These are phyloP conservation scores for Puccinia horiana DNA, from an alignment of 1,284 basidiomycete species.

Conservation along the genomic window DNA sequence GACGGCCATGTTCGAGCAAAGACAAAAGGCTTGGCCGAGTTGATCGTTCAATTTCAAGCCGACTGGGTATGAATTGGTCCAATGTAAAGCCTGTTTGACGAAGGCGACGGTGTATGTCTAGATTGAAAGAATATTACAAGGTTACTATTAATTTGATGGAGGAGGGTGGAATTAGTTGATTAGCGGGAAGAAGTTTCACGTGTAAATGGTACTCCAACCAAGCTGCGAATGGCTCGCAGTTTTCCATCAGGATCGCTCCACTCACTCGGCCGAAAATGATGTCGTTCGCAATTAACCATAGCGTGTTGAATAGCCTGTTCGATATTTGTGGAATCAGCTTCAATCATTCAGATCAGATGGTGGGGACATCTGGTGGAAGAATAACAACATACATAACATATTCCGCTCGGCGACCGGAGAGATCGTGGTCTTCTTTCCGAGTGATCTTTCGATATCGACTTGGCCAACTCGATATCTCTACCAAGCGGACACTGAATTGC, in stretches of 20 bases:
- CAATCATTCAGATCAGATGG: constrained; percentile 14
- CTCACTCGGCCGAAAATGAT: constrained; percentile 75
- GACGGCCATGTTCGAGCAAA: constrained; percentile 69
- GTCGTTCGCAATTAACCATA: constrained; percentile 91
- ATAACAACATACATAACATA: constrained; percentile 64
- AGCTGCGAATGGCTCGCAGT: constrained; percentile 57
- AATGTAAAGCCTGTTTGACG: constrained; percentile 67
- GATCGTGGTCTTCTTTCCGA: constrained; percentile 49
- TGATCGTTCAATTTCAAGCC: constrained; percentile 95
- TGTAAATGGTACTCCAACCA: constrained; percentile 51
- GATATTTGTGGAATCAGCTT: constrained; percentile 23
- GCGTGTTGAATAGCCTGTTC: constrained; percentile 78
- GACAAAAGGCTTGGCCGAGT: constrained; percentile 70
- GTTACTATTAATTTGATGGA: not conserved
- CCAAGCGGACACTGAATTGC: constrained; percentile 59
- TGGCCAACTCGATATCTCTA: constrained; percentile 60
- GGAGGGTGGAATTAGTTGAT: constrained; percentile 59
- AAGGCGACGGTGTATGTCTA: constrained; percentile 63
- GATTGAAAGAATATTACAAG: not conserved
- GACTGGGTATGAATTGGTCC: constrained; percentile 93
- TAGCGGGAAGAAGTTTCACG: constrained; percentile 61
- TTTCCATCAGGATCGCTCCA: constrained; percentile 70
- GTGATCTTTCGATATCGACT: constrained; percentile 54
- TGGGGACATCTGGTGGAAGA: not conserved
- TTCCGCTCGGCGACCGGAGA: constrained; percentile 54